Conservation (phyloP, 495 filamentous ascomycete genomes). For the Extremus antarcticus region DNA sequence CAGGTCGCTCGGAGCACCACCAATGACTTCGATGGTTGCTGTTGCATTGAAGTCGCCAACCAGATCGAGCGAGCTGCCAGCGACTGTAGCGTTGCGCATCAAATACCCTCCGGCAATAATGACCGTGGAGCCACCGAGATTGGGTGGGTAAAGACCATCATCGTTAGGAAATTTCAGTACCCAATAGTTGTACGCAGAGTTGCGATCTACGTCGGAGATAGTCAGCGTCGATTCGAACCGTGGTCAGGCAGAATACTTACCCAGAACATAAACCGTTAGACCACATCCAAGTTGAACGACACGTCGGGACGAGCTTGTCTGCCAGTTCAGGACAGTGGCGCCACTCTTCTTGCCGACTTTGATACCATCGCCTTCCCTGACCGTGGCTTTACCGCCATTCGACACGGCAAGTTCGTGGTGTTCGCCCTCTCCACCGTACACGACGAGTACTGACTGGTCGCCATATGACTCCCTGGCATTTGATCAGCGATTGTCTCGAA, state of each 20-base stretch:
- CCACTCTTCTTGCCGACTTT: slow-evolving; percentile 31
- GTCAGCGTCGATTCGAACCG: slow-evolving; percentile 27
- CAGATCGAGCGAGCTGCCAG: slow-evolving; percentile 43
- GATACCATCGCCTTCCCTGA: slow-evolving; percentile 43
- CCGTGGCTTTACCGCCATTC: slow-evolving; percentile 30
- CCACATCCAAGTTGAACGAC: slow-evolving; percentile 43
- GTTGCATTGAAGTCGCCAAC: slow-evolving; percentile 64
- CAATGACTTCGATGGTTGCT: slow-evolving; percentile 54
- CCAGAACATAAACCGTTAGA: slow-evolving; percentile 46
- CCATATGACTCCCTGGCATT: slow-evolving; percentile 39
- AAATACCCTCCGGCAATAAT: slow-evolving; percentile 68
- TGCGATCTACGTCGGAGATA: slow-evolving; percentile 53
- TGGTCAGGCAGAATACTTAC: neutral
- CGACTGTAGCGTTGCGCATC: slow-evolving; percentile 49
- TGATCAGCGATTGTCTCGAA: slow-evolving; percentile 4
- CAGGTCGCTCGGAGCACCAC: slow-evolving; percentile 39
- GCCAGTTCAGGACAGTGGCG: slow-evolving; percentile 47
- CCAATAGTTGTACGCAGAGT: slow-evolving; percentile 70
- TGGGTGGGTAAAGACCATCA: slow-evolving; percentile 36
- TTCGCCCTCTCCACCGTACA: slow-evolving; percentile 63
- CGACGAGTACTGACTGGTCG: slow-evolving; percentile 49
- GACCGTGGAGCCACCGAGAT: slow-evolving; percentile 33
- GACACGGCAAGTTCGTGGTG: slow-evolving; percentile 55
- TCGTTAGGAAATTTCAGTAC: slow-evolving; percentile 41
- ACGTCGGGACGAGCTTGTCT: slow-evolving; percentile 39